phyloP scores from a whole-genome alignment of 768 basidiomycete genomes.

The Calocera cornea region DNA sequence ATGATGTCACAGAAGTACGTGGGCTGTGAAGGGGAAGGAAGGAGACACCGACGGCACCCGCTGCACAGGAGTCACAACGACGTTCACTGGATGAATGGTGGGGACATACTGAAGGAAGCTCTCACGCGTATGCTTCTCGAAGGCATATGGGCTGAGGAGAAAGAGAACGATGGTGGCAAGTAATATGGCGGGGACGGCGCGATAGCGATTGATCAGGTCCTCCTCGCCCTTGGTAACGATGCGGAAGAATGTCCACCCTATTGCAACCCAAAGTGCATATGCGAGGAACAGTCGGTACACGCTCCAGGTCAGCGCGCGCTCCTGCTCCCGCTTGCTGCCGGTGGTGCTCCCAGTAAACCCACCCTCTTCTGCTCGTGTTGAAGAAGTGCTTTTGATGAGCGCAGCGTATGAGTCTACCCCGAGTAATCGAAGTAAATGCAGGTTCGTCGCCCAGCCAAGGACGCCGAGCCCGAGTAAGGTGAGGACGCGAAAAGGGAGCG shows the following conservation, averaged over 20 bases:
- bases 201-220: slow-evolving; percentile 54
- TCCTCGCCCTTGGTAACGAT: slow-evolving; percentile 43
- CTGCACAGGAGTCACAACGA: slow-evolving; percentile 29
- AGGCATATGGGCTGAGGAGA: slow-evolving; percentile 53
- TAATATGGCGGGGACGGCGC: slow-evolving; percentile 61
- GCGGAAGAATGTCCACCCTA: slow-evolving; percentile 58
- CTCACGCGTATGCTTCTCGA: slow-evolving; percentile 58
- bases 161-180: slow-evolving; percentile 41
- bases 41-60: slow-evolving; percentile 57
- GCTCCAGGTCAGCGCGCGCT: background rate
- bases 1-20: slow-evolving; percentile 85
- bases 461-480: slow-evolving; percentile 65
- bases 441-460: slow-evolving; percentile 83
- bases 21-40: slow-evolving; percentile 43
- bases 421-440: slow-evolving; percentile 64
- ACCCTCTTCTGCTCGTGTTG: slow-evolving; percentile 13
- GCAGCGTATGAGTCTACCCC: slow-evolving; percentile 61
- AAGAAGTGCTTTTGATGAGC: slow-evolving; percentile 35
- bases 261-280: slow-evolving; percentile 48
- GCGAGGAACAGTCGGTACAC: slow-evolving; percentile 53
- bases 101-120: slow-evolving; percentile 61
- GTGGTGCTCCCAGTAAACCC: background rate
- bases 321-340: background rate
- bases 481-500: slow-evolving; percentile 85
- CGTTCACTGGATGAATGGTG: background rate